phyloP scores from a whole-genome alignment of 805 yeast genomes.

The Saccharomycopsis sp. region DNA sequence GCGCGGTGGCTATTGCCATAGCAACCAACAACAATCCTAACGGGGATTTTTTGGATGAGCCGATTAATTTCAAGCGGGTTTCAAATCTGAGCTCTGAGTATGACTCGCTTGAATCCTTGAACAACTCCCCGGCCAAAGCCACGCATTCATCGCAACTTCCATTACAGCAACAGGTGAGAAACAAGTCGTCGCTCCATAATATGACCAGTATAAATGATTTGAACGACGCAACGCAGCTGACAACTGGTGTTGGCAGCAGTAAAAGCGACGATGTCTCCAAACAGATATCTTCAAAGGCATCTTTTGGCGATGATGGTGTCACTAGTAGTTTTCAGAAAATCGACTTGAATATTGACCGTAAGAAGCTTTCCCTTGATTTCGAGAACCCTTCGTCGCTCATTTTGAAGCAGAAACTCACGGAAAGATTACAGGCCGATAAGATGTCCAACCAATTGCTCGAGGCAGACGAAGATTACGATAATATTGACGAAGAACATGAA shows the following conservation, averaged over 20 bases:
- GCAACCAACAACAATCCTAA: constrained; percentile 4
- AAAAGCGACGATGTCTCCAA: background rate
- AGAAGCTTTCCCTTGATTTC: constrained; percentile 20
- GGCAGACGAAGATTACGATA: too few species aligned
- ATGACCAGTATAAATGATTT: constrained; percentile 20
- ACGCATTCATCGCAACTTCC: background rate
- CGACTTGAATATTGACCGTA: constrained; percentile 18
- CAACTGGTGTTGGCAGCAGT: background rate
- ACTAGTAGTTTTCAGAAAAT: constrained; percentile 8
- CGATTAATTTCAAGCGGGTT: constrained; percentile 36
- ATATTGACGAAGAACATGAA: constrained; percentile 25
- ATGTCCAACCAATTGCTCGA: too few species aligned
- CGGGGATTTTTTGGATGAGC: constrained; percentile 32
- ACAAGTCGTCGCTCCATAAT: constrained; percentile 17
- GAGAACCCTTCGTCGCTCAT: constrained; percentile 20
- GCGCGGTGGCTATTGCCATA: constrained; percentile 10
- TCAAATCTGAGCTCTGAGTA: constrained; percentile 29
- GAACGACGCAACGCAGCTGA: constrained; percentile 35
- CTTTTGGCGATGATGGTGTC: background rate
- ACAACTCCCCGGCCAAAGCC: constrained; percentile 7
- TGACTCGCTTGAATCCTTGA: constrained; percentile 18
- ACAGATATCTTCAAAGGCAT: background rate
- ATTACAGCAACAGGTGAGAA: constrained; percentile 5
- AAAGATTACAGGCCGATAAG: constrained; percentile 11
- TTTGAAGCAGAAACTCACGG: constrained; percentile 21